A percentile compares a stretch with the other conserved stretches of the same genome.
These are phyloP conservation scores for Phaffia australis DNA, from an alignment of 768 basidiomycete species.

Conservation along the genomic window DNA sequence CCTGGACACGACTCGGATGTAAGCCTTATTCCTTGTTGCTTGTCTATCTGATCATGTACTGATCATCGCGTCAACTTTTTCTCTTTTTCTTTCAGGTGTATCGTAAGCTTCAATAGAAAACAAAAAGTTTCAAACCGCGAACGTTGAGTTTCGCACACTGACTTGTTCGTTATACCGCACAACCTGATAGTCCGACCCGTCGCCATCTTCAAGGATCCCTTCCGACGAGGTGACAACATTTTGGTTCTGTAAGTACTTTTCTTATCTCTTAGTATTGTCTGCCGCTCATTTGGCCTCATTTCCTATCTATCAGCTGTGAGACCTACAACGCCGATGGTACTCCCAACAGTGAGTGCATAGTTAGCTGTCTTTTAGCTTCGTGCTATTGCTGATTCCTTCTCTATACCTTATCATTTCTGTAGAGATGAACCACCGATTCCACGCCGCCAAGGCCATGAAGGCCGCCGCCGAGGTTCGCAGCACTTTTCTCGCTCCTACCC, in stretches of 20 bases:
- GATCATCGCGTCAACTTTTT: neutral
- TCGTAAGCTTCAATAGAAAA: neutral
- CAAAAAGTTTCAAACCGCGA: neutral
- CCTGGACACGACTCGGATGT: conserved; percentile 88
- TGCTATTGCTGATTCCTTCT: neutral
- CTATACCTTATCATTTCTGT: neutral
- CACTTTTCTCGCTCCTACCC: neutral
- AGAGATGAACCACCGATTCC: conserved; percentile 82
- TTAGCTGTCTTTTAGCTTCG: neutral
- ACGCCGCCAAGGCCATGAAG: conserved; percentile 92
- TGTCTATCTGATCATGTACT: neutral
- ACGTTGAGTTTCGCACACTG: neutral
- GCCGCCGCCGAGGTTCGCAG: conserved; percentile 50
- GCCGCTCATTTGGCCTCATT: neutral
- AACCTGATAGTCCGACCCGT: conserved; percentile 53
- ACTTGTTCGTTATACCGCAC: neutral
- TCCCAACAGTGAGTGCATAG: conserved; percentile 51
- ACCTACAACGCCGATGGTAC: conserved; percentile 99
- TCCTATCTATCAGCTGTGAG: conserved; percentile 51
- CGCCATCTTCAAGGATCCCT: conserved; percentile 96
- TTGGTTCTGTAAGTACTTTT: conserved; percentile 49
- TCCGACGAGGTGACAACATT: conserved; percentile 97
- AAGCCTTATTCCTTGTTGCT: conserved; percentile 19
- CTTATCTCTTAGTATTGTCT: neutral
- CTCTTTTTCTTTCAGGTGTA: neutral